Base-by-base conservation (phyloP, 2,329 filamentous ascomycete species). In the Aspergillus niger region DNA sequence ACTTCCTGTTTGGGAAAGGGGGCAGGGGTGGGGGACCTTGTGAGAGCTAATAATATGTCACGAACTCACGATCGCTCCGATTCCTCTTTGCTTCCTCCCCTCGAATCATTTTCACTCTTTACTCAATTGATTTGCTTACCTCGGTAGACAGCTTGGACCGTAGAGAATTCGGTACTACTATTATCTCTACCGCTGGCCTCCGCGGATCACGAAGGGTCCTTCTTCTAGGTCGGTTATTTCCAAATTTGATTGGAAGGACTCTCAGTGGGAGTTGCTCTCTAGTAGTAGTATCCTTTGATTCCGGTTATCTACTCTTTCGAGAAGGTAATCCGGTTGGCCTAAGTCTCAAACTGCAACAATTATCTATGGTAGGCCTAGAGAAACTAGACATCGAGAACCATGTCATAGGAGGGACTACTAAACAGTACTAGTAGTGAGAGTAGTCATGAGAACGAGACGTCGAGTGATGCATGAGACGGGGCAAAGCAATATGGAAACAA, bases 21-120 rank as follows among this genome's bases (percentile, higher is more conserved):
- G 39, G 41, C 58, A 55, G 38, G 39, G 57, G 60, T 55, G 49
- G 36, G 39, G 22, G 50, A 30, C 38, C 55, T 32, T 20, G 15
- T 30, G 49, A 54, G 39, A 53, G 41, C 61, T 65, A 63, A 65
- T 60, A 63, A 57, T 63, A 65, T 60, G 54, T 43, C 28, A 53
- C 56, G n/a, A 51, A 51, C 26, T 52, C 44, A 58, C 58, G 58
- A 63, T 63, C 61, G 50, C 44, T 36, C 36, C 52, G 44, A 48
- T 61, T 52, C 47, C 47, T 32, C 32, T 36, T 11, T 36, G 32
- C 32, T 36, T 36, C 11, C 32, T 36, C 26, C 26, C 6, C 26
- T 26, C 6, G 26, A 26, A 7, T 26, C 4, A 7, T 26, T 26
- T 26, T 26, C 26, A 26, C 4, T 26, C 32, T 36, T 36, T 36